Percentiles rank a stretch among this genome's conserved stretches.
These are phyloP conservation scores for Fabrea salina DNA, from an alignment of 169 alveolate genomes.

Conservation along the genomic window DNA sequence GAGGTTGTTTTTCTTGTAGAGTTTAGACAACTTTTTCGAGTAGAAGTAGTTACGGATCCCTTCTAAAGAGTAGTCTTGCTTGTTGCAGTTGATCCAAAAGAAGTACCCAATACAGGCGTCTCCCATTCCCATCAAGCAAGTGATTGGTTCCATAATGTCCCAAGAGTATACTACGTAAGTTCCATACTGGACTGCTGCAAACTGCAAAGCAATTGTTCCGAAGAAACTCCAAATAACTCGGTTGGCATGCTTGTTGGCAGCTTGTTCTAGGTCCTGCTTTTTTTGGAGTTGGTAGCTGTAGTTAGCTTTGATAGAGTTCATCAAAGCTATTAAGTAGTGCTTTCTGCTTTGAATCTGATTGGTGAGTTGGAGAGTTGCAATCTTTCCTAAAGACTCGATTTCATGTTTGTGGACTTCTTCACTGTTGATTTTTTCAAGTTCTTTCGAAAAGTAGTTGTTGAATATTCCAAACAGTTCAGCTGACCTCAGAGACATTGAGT, in stretches of 20 bases:
- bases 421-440: background rate
- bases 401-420: background rate
- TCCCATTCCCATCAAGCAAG: constrained; percentile 62
- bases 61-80: background rate
- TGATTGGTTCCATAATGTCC: constrained; percentile 81
- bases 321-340: background rate
- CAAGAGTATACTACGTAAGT: constrained; percentile 66
- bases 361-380: background rate
- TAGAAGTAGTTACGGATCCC: background rate
- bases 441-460: background rate
- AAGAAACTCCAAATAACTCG: background rate
- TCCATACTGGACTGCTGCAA: constrained; percentile 54
- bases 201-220: background rate
- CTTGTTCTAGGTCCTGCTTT: background rate
- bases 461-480: constrained; percentile 20
- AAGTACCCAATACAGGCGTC: constrained; percentile 60
- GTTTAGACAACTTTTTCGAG: background rate
- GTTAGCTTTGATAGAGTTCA: background rate
- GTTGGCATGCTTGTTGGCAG: background rate
- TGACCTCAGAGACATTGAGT: background rate
- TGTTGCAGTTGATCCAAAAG: constrained; percentile 45
- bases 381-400: background rate
- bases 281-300: background rate
- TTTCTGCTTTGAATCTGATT: background rate
- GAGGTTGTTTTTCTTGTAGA: background rate